These are phyloP conservation scores for Pyracantha coccinea DNA, from an alignment of 331 rosid species.

Conservation along the genomic window DNA sequence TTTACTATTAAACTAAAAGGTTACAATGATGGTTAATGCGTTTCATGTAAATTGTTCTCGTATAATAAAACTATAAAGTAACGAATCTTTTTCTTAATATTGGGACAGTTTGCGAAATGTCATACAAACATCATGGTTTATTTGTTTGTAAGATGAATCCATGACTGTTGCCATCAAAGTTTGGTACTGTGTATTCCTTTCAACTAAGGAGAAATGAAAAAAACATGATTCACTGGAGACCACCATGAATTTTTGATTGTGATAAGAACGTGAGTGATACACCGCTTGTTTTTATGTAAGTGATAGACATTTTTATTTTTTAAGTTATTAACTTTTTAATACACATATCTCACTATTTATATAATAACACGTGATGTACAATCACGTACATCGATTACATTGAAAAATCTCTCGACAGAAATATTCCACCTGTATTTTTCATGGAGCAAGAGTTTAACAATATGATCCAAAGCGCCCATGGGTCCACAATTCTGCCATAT, in stretches of 20 bases:
- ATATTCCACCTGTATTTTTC: not conserved
- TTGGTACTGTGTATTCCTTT: not conserved
- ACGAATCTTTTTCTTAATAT: conserved; percentile 15
- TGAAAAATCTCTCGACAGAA: not conserved
- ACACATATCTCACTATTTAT: no score
- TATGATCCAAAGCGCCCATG: not conserved
- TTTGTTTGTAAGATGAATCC: not conserved
- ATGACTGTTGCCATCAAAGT: conserved; percentile 11
- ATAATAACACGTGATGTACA: no score
- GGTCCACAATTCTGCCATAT: not conserved
- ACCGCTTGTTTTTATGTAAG: no score
- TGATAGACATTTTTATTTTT: no score
- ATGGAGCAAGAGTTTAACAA: not conserved
- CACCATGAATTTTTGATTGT: not conserved
- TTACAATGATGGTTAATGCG: no score
- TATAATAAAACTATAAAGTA: not conserved
- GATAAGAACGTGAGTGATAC: no score
- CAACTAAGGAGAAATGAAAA: not conserved
- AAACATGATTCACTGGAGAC: not conserved
- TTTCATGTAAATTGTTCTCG: no score
- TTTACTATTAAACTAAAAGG: no score
- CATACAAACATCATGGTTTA: conserved; percentile 6
- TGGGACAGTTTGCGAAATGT: conserved; percentile 25
- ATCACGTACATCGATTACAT: no score
- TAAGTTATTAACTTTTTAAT: no score